Evolutionary conservation across 1,139 yeast species (phyloP), one percentile per base, ranked within the genome.

Genomic region (Lodderomyces margitis): DNA sequence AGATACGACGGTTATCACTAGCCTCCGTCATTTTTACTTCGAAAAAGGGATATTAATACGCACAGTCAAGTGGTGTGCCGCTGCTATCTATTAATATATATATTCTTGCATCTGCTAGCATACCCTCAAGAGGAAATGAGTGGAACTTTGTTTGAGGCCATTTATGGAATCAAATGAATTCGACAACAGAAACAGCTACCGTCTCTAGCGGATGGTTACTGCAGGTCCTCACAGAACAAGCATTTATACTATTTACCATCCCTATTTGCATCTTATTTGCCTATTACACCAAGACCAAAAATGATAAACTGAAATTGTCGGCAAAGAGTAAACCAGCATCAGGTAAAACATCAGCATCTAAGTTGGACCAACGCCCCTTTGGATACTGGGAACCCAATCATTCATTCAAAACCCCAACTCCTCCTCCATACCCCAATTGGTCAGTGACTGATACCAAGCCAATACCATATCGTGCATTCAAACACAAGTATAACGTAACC

Each of bases 391-490:
- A 49, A 0, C 79, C 86, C 2, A 82, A 78, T 46, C 34, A 40
- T 24, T 55, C 57, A 21, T 80, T 69, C 54, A 57, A 59, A 34
- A 64, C 78, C 9, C 85, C 86, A 0, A 53, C 49, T 0, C 83
- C 85, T 2, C 53, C 58, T 24, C 67, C 75, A 10, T 76, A 54
- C 47, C 61, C 65, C 19, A 57, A 68, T 47, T 81, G 86, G 85
- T 72, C 75, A 43, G 55, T 75, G 37, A 57, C 64, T 8, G 61
- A 61, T 2, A 79, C 85, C 1, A 62, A 58, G 41, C 86, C 87
- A 2, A 53, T 77, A 34, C 83, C 85, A 20, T 80, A 80, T 54
- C 64, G 86, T 42, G 83, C 85, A 0, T 80, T 80, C 56, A 79
- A 70, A 54, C 81, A 77, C 56, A 78, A 74, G 46, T 80, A 80